Evolutionary conservation across 2,329 filamentous ascomycete species (phyloP), one percentile per base, ranked within the genome.

Genomic region (Trichoderma sp.): DNA sequence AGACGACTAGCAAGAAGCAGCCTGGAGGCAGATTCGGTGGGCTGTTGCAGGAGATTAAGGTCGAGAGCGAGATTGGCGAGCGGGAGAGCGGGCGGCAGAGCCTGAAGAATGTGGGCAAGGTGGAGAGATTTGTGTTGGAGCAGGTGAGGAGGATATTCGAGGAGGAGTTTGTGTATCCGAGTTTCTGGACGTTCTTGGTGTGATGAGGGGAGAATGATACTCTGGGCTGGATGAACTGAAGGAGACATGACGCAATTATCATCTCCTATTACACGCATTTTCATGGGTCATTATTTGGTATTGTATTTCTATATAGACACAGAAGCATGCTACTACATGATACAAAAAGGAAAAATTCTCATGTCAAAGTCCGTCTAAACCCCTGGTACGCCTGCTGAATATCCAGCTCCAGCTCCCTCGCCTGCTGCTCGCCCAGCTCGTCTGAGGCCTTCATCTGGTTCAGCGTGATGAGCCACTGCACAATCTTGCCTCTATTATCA

Each of bases 371-470:
- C 66, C 88, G 89, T 82, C 98, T 97, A 82, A 98, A 98, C 2
- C 95, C 95, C 77, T 95, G 91, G 79, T 98, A 98, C 53, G 95
- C 95, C 78, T 93, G 91, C 79, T 97, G 94, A 78, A 98, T 97
- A 80, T 98, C 95, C 81, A 97, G 90, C 76, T 96, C 92, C 76
- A 98, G 84, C 81, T 99, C 94, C 71, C 95, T 87, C 6, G 93
- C 93, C 82, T 98, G 94, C 72, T 95, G 91, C 77, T 97, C 93
- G 76, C 88, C 91, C 76, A 99, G 82, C 80, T 97, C 94, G 78
- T 98, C 95, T 1, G 94, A 94, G 9, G 95, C 96, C 79, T 93
- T 93, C 96, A 99, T 98, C 83, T 98, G 95, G 80, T 99, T 99
- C 74, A 99, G 85, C 7, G 93, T 92, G 77, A 99, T 99, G 75